Conservation (phyloP, 2,329 filamentous ascomycete species). For the Claviceps pazoutovae region DNA sequence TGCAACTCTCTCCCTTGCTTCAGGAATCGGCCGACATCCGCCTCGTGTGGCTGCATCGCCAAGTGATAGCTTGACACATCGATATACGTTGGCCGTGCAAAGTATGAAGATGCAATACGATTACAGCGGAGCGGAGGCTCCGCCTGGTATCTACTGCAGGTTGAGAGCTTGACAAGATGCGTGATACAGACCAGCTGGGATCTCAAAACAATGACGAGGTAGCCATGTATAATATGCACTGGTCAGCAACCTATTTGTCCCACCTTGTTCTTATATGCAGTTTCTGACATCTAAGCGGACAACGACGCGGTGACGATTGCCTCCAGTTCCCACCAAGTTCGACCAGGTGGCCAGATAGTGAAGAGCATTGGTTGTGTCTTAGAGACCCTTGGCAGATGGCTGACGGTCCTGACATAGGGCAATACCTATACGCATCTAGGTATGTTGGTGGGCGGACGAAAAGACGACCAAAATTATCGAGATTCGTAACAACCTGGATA, state of each 20-base stretch:
- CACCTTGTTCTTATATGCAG: background rate
- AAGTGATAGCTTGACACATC: background rate
- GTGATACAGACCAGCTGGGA: background rate
- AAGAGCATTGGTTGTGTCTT: no score
- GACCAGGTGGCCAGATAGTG: no score
- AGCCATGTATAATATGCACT: background rate
- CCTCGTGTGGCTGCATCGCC: background rate
- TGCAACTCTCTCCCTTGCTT: background rate
- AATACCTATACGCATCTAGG: no score
- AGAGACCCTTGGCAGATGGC: no score
- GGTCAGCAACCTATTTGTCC: background rate
- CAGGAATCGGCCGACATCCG: background rate
- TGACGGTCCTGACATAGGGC: no score
- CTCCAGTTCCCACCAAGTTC: no score
- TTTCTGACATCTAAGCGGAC: background rate
- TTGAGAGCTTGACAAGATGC: background rate
- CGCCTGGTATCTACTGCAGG: background rate
- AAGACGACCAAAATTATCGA: no score
- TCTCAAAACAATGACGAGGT: background rate
- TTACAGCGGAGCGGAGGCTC: background rate
- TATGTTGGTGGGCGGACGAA: no score
- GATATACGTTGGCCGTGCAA: background rate
- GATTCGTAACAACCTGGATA: no score
- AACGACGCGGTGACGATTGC: no score
- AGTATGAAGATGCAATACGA: background rate